phyloP scores from a whole-genome alignment of 495 filamentous ascomycete genomes.

The Astrothelium macrocarpum region DNA sequence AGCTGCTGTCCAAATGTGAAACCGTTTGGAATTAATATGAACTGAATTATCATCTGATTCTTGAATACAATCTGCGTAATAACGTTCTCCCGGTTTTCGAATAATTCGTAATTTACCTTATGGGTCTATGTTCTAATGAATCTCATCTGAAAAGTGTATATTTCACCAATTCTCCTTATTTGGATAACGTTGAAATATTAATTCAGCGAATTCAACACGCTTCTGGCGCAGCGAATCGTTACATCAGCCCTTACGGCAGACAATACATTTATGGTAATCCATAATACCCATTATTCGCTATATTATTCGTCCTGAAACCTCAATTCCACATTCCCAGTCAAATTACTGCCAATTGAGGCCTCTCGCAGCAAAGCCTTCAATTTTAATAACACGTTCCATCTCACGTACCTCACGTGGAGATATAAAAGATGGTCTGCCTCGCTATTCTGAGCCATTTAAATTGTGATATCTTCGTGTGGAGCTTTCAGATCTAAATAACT shows the following conservation, averaged over 20 bases:
- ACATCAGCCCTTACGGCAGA: slow-evolving; percentile 1
- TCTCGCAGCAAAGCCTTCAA: background rate
- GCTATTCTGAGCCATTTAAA: background rate
- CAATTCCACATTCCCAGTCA: background rate
- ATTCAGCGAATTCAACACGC: background rate
- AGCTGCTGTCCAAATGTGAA: slow-evolving; percentile 10
- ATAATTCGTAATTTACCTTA: background rate
- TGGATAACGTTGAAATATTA: slow-evolving; percentile 7
- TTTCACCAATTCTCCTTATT: background rate
- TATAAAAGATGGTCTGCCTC: background rate
- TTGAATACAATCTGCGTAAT: slow-evolving; percentile 11
- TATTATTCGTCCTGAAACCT: background rate
- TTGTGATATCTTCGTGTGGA: background rate
- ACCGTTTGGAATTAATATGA: slow-evolving; percentile 8
- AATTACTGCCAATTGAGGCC: background rate
- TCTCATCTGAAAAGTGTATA: background rate
- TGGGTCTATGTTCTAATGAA: background rate
- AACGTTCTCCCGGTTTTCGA: slow-evolving; percentile 1
- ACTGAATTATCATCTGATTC: background rate
- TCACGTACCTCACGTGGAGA: background rate
- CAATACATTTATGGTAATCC: slow-evolving; percentile 10
- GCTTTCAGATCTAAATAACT: background rate
- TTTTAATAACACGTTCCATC: background rate
- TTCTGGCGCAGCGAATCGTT: background rate
- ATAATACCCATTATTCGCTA: background rate